phyloP scores from a whole-genome alignment of 2,329 filamentous ascomycete species.

The Aspergillus neoniger region DNA sequence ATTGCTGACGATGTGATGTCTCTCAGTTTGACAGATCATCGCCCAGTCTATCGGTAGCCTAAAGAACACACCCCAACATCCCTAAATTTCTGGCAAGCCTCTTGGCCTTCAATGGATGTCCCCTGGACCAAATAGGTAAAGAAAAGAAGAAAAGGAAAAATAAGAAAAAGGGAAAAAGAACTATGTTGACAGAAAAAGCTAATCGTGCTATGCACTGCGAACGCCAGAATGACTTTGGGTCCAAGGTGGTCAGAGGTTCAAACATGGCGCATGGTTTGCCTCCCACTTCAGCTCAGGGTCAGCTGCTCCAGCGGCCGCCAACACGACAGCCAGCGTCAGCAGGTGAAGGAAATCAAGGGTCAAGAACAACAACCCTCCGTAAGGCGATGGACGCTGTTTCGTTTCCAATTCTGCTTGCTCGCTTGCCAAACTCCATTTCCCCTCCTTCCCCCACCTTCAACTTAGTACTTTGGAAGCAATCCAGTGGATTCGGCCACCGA shows the following conservation, averaged over 20 bases:
- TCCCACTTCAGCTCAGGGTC: not conserved
- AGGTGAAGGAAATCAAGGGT: slow-evolving; percentile 1
- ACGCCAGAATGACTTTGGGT: not conserved
- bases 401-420: not conserved
- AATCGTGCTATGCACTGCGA: not conserved
- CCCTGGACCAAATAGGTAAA: not conserved
- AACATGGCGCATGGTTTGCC: not conserved
- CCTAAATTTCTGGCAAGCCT: slow-evolving; percentile 1
- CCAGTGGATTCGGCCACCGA: too few relatives aligned
- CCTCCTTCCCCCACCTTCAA: not conserved
- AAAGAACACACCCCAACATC: not conserved
- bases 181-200: not conserved
- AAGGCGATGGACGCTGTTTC: not conserved
- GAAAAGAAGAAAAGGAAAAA: too few relatives aligned
- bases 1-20: slow-evolving; percentile 19
- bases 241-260: not conserved
- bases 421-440: not conserved
- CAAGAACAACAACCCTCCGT: not conserved
- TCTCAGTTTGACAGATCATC: slow-evolving; percentile 22
- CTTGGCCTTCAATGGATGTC: not conserved
- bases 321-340: slow-evolving; percentile 3
- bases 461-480: not conserved
- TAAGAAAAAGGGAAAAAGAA: too few relatives aligned
- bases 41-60: slow-evolving; percentile 7
- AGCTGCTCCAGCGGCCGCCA: slow-evolving; percentile 2